These are phyloP conservation scores for Pseudocercospora cruenta DNA, from an alignment of 2,329 filamentous ascomycete genomes.

Conservation along the genomic window DNA sequence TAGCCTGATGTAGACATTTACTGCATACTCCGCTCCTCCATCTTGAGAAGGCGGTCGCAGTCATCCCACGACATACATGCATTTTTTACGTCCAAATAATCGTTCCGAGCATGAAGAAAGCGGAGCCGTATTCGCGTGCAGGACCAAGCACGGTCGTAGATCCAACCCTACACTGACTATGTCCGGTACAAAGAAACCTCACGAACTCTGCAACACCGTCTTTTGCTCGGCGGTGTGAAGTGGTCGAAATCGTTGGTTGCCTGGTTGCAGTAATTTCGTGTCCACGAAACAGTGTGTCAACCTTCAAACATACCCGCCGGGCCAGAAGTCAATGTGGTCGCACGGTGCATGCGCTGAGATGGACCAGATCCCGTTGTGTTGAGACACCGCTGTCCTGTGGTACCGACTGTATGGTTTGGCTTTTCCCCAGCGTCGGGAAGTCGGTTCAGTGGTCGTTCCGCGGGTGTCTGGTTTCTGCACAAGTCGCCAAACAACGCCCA, in stretches of 20 bases:
- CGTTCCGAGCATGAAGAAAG: neutral
- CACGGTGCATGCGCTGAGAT: neutral
- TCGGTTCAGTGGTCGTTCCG: neutral
- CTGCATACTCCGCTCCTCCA: neutral
- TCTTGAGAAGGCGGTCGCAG: neutral
- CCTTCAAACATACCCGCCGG: neutral
- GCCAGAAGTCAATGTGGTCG: neutral
- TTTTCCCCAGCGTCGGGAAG: constrained; percentile 1
- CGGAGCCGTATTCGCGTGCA: neutral
- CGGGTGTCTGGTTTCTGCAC: neutral
- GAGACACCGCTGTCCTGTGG: constrained; percentile 5
- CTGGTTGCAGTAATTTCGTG: neutral
- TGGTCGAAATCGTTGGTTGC: neutral
- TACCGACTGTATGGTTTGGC: neutral
- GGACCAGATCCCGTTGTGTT: neutral
- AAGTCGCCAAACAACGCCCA: neutral
- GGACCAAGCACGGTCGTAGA: neutral
- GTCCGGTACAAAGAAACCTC: neutral
- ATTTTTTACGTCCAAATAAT: neutral
- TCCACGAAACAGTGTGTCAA: neutral
- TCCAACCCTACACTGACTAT: neutral
- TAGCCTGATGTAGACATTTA: neutral
- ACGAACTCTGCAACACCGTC: neutral
- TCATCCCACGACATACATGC: constrained; percentile 1
- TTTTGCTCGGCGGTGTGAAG: neutral